Conservation (phyloP, 1,284 basidiomycete species). For the Flammula alnicola region DNA sequence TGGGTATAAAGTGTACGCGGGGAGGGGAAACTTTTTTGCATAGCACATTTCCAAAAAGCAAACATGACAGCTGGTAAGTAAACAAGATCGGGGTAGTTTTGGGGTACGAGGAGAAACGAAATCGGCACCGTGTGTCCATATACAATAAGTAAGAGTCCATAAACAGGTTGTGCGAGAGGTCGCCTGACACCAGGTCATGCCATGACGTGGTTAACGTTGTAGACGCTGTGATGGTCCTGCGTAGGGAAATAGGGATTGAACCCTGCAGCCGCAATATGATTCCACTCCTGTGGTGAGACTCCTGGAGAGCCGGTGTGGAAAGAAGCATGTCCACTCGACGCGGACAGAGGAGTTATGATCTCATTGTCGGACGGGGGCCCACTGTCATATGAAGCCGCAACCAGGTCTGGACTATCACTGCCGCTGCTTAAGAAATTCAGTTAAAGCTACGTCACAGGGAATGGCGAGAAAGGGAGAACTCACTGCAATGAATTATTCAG, state of each 20-base stretch:
- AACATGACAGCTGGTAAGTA: constrained; percentile 12
- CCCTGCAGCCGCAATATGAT: constrained; percentile 52
- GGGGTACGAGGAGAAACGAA: constrained; percentile 1
- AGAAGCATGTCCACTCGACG: constrained; percentile 58
- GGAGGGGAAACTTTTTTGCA: constrained; percentile 3
- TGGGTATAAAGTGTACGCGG: constrained; percentile 11
- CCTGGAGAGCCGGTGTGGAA: constrained; percentile 47
- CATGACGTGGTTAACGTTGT: constrained; percentile 52
- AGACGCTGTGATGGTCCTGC: constrained; percentile 54
- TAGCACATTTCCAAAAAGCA: constrained; percentile 12
- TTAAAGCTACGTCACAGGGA: constrained; percentile 8
- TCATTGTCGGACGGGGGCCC: constrained; percentile 63
- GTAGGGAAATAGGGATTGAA: constrained; percentile 76
- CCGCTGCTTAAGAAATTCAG: constrained; percentile 38
- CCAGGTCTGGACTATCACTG: constrained; percentile 46
- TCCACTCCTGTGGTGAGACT: constrained; percentile 65
- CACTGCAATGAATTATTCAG: constrained; percentile 71
- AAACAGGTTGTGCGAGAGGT: too few species aligned
- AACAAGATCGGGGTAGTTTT: constrained; percentile 13
- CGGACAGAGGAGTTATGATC: constrained; percentile 69
- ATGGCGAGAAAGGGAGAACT: constrained; percentile 34
- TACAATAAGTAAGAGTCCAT: too few species aligned
- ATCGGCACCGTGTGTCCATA: too few species aligned
- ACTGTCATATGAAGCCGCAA: constrained; percentile 44
- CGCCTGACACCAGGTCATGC: constrained; percentile 41